Conservation (phyloP, 2,329 filamentous ascomycete species). For the Venturia carpophila region DNA sequence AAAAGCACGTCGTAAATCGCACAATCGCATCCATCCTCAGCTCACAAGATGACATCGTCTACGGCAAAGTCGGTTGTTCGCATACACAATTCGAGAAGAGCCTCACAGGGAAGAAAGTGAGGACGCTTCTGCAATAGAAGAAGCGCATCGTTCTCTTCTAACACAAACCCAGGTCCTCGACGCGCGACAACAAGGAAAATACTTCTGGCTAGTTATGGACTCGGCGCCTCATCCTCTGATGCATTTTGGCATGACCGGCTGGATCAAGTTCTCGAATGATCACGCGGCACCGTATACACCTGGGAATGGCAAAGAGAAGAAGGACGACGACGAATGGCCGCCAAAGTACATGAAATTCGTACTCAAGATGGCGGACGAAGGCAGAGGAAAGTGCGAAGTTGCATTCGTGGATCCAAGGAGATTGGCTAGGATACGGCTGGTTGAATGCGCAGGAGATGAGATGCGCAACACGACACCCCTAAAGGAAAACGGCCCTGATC, state of each 20-base stretch:
- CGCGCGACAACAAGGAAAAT: slow-evolving; percentile 87
- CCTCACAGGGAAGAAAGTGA: slow-evolving; percentile 60
- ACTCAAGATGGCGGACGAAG: slow-evolving; percentile 56
- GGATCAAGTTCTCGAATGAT: slow-evolving; percentile 79
- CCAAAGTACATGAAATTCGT: slow-evolving; percentile 86
- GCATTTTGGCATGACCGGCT: slow-evolving; percentile 52
- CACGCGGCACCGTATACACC: slow-evolving; percentile 73
- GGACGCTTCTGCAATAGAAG: not conserved
- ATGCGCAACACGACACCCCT: slow-evolving; percentile 73
- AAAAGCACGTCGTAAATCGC: slow-evolving; percentile 75
- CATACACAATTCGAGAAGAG: slow-evolving; percentile 65
- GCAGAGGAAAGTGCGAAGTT: slow-evolving; percentile 50
- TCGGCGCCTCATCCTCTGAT: slow-evolving; percentile 65
- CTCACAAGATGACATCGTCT: slow-evolving; percentile 75
- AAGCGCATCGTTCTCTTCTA: not conserved
- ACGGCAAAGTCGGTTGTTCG: slow-evolving; percentile 81
- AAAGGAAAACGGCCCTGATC: slow-evolving; percentile 89
- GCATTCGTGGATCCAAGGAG: slow-evolving; percentile 81
- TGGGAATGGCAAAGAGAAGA: slow-evolving; percentile 44
- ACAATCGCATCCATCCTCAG: slow-evolving; percentile 62
- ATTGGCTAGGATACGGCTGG: slow-evolving; percentile 69
- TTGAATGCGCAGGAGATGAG: slow-evolving; percentile 68
- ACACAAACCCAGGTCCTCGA: slow-evolving; percentile 39
- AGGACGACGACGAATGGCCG: slow-evolving; percentile 64
- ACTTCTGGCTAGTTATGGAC: slow-evolving; percentile 83